Conservation (phyloP, 1,284 basidiomycete genomes). For the Cryptococcus maquisensis region DNA sequence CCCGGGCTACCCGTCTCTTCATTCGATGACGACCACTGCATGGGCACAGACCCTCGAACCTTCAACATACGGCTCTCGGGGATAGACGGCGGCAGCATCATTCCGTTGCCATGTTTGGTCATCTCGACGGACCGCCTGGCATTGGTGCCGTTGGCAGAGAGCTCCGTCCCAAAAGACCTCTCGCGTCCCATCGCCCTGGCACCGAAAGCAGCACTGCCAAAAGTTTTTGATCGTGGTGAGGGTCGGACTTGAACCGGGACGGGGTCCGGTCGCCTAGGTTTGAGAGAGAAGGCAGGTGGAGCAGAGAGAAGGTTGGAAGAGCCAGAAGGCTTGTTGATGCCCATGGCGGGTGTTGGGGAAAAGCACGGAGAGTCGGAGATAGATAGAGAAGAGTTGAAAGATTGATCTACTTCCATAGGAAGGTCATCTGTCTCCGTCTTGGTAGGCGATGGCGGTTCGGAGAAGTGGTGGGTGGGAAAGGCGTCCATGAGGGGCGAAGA, state of each 20-base stretch:
- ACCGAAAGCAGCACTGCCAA: neutral
- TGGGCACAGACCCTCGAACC: conserved; percentile 25
- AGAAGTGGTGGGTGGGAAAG: conserved; percentile 30
- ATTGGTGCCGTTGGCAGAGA: conserved; percentile 23
- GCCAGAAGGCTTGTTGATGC: conserved; percentile 1
- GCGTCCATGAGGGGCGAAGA: conserved; percentile 43
- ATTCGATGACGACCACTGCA: conserved; percentile 37
- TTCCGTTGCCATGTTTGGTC: conserved; percentile 17
- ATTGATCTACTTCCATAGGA: conserved; percentile 46
- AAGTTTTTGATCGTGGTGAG: neutral
- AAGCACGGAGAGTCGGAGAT: conserved; percentile 27
- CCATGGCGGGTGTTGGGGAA: conserved; percentile 19
- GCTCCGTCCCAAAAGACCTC: conserved; percentile 37
- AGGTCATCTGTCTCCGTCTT: conserved; percentile 39
- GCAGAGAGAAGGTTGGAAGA: conserved; percentile 19
- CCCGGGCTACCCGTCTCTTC: conserved; percentile 31
- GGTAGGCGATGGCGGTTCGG: conserved; percentile 41
- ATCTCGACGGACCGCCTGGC: neutral
- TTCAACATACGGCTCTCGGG: conserved; percentile 21
- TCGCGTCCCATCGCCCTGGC: conserved; percentile 6
- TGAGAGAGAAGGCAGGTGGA: conserved; percentile 20
- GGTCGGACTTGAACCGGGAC: conserved; percentile 21
- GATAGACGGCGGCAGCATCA: conserved; percentile 39
- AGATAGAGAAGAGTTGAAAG: conserved; percentile 48
- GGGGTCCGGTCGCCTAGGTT: conserved; percentile 30